A percentile compares a stretch with the other conserved stretches of the same genome.
phyloP scores from a whole-genome alignment of 2,329 filamentous ascomycete genomes.

The Tolypocladium capitatum region DNA sequence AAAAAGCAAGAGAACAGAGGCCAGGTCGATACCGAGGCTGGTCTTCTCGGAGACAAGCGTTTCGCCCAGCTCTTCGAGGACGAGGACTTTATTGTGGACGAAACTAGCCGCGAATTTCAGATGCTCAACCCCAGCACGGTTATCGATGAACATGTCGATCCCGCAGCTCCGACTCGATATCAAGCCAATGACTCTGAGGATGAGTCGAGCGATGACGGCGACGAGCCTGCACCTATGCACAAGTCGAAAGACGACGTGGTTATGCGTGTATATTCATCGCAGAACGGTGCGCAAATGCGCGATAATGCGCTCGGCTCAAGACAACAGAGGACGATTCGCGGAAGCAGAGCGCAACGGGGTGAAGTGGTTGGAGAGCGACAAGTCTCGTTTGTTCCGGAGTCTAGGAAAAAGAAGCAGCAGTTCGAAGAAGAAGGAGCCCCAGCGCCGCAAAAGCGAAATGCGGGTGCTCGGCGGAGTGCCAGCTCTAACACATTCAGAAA shows the following conservation, averaged over 20 bases:
- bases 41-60: slow-evolving; percentile 69
- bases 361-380: slow-evolving; percentile 50
- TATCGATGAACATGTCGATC: slow-evolving; percentile 19
- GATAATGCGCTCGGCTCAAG: slow-evolving; percentile 46
- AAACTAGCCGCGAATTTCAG: slow-evolving; percentile 75
- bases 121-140: slow-evolving; percentile 77
- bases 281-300: slow-evolving; percentile 41
- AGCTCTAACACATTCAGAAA: slow-evolving; percentile 63
- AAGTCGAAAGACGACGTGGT: slow-evolving; percentile 27
- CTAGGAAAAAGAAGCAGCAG: slow-evolving; percentile 34
- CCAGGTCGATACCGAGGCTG: slow-evolving; percentile 44
- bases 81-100: slow-evolving; percentile 84
- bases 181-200: slow-evolving; percentile 29
- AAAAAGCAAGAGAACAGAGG: slow-evolving; percentile 49
- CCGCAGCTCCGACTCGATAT: slow-evolving; percentile 23
- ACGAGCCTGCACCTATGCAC: slow-evolving; percentile 8
- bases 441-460: slow-evolving; percentile 19
- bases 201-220: slow-evolving; percentile 28
- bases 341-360: slow-evolving; percentile 28
- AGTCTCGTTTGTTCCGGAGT: slow-evolving; percentile 59
- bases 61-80: slow-evolving; percentile 86
- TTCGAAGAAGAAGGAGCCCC: slow-evolving; percentile 17
- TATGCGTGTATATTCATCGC: slow-evolving; percentile 59
- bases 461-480: slow-evolving; percentile 49
- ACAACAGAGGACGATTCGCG: slow-evolving; percentile 34